Evolutionary conservation across 805 yeast genomes (phyloP).

Genomic region (Candida odintsovae): DNA sequence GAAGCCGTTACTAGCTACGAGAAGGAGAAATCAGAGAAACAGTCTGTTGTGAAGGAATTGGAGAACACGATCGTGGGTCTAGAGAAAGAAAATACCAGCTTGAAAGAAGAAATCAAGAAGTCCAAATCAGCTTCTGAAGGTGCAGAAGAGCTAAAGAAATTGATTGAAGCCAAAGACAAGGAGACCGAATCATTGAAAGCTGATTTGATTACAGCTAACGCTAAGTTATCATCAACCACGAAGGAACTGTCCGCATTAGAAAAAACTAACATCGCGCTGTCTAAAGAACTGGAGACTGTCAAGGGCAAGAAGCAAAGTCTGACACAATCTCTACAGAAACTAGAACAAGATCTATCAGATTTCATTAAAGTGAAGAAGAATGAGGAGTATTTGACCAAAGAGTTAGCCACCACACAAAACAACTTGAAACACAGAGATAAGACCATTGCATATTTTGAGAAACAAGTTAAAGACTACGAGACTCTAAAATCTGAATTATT

Average conservation of each 20-base stretch:
- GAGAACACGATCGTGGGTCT: slow-evolving; percentile 4
- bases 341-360: slow-evolving; percentile 14
- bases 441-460: slow-evolving; percentile 32
- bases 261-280: slow-evolving; percentile 14
- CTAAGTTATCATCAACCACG: background rate
- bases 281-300: slow-evolving; percentile 16
- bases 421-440: slow-evolving; percentile 30
- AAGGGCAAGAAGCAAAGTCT: slow-evolving; percentile 17
- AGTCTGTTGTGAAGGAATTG: slow-evolving; percentile 7
- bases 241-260: slow-evolving; percentile 8
- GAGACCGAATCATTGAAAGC: background rate
- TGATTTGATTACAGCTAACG: background rate
- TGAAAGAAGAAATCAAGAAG: slow-evolving; percentile 2
- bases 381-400: slow-evolving; percentile 20
- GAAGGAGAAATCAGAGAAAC: slow-evolving; percentile 15
- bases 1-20: slow-evolving; percentile 25
- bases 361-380: slow-evolving; percentile 16
- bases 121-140: background rate
- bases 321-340: slow-evolving; percentile 18
- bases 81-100: background rate
- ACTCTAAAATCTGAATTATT: slow-evolving; percentile 19
- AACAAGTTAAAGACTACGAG: slow-evolving; percentile 34
- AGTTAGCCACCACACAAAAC: slow-evolving; percentile 8
- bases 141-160: background rate
- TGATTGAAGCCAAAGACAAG: background rate